A percentile compares a stretch with the other conserved stretches of the same genome.
Conservation (phyloP, 495 filamentous ascomycete species). For the Penicillium bovifimosum region DNA sequence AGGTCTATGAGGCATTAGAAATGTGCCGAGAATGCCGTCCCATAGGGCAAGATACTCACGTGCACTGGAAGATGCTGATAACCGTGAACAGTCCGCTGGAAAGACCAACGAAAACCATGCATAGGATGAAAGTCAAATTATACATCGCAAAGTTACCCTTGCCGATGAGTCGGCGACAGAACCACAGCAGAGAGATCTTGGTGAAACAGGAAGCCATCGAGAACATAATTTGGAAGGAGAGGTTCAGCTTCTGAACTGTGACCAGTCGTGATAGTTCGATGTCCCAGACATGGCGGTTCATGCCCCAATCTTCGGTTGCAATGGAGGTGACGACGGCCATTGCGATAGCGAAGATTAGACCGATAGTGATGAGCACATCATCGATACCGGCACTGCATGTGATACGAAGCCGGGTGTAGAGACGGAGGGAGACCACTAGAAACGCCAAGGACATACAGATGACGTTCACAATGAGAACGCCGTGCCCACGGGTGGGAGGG, state of each 20-base stretch:
- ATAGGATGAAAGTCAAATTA: slow-evolving; percentile 36
- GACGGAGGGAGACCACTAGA: slow-evolving; percentile 37
- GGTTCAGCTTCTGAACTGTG: slow-evolving; percentile 39
- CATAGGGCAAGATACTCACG: slow-evolving; percentile 30
- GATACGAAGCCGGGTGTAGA: slow-evolving; percentile 46
- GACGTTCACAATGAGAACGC: slow-evolving; percentile 38
- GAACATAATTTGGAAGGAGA: slow-evolving; percentile 50
- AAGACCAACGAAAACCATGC: slow-evolving; percentile 40
- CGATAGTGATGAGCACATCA: slow-evolving; percentile 44
- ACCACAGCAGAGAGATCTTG: slow-evolving; percentile 53
- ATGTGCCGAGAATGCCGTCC: background rate
- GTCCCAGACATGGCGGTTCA: slow-evolving; percentile 55
- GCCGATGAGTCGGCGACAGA: slow-evolving; percentile 49
- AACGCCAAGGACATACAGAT: slow-evolving; percentile 35
- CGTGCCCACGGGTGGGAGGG: slow-evolving; percentile 45
- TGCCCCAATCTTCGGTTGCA: slow-evolving; percentile 41
- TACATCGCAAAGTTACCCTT: slow-evolving; percentile 35
- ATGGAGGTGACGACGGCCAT: slow-evolving; percentile 42
- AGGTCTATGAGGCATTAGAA: slow-evolving; percentile 35
- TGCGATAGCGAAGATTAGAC: slow-evolving; percentile 30
- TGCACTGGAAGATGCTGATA: slow-evolving; percentile 52
- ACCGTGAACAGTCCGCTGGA: slow-evolving; percentile 45
- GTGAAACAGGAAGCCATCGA: slow-evolving; percentile 48
- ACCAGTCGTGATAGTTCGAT: slow-evolving; percentile 32
- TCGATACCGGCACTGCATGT: slow-evolving; percentile 45